These are phyloP conservation scores for Albifimbria verrucaria DNA, from an alignment of 2,329 filamentous ascomycete genomes.

Conservation along the genomic window DNA sequence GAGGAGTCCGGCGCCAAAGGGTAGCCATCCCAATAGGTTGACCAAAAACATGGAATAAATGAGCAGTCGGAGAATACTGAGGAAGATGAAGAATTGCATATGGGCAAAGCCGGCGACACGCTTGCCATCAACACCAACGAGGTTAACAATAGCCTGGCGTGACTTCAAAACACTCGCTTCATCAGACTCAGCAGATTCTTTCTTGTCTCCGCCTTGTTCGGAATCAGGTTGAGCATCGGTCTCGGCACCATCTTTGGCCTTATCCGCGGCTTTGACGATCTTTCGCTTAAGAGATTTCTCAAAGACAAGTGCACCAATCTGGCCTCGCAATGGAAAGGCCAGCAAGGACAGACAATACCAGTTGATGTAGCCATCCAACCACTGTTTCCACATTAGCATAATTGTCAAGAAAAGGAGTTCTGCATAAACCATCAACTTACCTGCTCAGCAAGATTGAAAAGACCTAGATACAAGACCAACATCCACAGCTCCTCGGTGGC, in stretches of 20 bases:
- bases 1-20: slow-evolving; percentile 62
- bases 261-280: slow-evolving; percentile 65
- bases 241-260: slow-evolving; percentile 34
- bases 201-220: slow-evolving; percentile 16
- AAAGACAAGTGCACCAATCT: slow-evolving; percentile 71
- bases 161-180: slow-evolving; percentile 36
- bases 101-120: slow-evolving; percentile 67
- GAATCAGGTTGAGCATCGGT: slow-evolving; percentile 17
- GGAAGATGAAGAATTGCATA: slow-evolving; percentile 63
- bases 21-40: slow-evolving; percentile 69
- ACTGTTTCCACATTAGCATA: slow-evolving; percentile 27
- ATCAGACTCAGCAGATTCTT: slow-evolving; percentile 26
- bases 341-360: slow-evolving; percentile 65
- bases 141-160: slow-evolving; percentile 70
- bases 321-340: slow-evolving; percentile 63
- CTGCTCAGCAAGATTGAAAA: slow-evolving; percentile 53
- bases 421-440: slow-evolving; percentile 15
- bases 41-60: slow-evolving; percentile 65
- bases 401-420: not conserved
- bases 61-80: slow-evolving; percentile 58
- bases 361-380: slow-evolving; percentile 62
- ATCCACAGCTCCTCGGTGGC: slow-evolving; percentile 57
- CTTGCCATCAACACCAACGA: slow-evolving; percentile 72
- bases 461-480: slow-evolving; percentile 64
- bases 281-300: slow-evolving; percentile 75